phyloP scores from a whole-genome alignment of 768 basidiomycete species.

The Termitomyces titanicus region DNA sequence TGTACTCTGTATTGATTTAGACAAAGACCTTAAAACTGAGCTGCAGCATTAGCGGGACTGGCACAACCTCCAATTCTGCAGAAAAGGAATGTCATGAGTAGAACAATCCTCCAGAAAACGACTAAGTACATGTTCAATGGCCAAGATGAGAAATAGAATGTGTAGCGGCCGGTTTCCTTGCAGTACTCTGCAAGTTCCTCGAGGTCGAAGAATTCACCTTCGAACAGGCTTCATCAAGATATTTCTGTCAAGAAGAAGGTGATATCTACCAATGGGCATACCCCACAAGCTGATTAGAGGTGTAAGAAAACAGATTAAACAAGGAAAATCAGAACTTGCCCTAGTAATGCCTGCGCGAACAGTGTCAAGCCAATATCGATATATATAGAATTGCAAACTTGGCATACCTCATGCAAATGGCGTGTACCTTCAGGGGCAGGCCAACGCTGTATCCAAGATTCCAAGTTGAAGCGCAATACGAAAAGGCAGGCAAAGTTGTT shows the following conservation, averaged over 20 bases:
- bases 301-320: background rate
- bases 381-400: background rate
- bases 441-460: constrained; percentile 37
- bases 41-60: constrained; percentile 10
- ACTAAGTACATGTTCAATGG: constrained; percentile 58
- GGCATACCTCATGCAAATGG: constrained; percentile 53
- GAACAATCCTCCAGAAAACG: background rate
- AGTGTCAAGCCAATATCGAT: background rate
- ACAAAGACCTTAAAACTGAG: background rate
- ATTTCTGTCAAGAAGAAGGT: constrained; percentile 5
- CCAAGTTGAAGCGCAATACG: background rate
- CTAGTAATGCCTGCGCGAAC: background rate
- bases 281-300: constrained; percentile 50
- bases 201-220: constrained; percentile 70
- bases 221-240: background rate
- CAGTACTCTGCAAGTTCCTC: constrained; percentile 55
- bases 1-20: too few species aligned
- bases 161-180: constrained; percentile 52
- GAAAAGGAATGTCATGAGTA: background rate
- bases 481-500: background rate
- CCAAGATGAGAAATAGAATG: constrained; percentile 73
- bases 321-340: background rate
- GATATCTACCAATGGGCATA: constrained; percentile 60
- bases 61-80: constrained; percentile 12
- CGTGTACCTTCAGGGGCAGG: constrained; percentile 38